Base-by-base conservation (phyloP, 2,329 filamentous ascomycete genomes). In the Rutstroemia sp. region DNA sequence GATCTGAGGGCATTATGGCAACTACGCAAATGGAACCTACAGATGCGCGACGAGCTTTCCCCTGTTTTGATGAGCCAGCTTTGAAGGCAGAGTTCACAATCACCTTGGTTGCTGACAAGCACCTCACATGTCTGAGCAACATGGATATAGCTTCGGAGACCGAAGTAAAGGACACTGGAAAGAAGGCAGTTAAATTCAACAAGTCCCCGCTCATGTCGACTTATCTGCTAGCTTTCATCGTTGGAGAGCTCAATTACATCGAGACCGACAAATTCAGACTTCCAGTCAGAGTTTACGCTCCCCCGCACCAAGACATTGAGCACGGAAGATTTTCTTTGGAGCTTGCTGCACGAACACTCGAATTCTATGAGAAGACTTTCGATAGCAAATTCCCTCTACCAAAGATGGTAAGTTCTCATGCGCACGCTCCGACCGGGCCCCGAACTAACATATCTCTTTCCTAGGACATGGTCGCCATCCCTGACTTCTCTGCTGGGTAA, bases 21-120 rank as follows among this genome's bases (percentile, higher is more conserved):
- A 92, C 91, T 25, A 90, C 90, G 18, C 92, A 97, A 77, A 95
- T 97, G 88, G 92, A 97, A 76, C 87, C 92, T 41, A 96, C 92
- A 14, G 92, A 97, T 75, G 92, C 90, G 60, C 83, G 92, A 66
- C 82, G 92, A 65, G 91, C 92, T 6, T 95, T 97, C 75, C 92
- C 92, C 45, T 96, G 92, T 75, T 96, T 96, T 71, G 92, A 97
- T 69, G 94, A 97, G 76, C 92, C 92, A 27, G 87, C 90, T 25
- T 79, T 97, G 65, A 97, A 97, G 78, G 90, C 92, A 41, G 86
- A 88, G 63, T 97, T 95, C 74, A 92, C 90, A 30, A 84, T 96
- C 61, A 96, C 92, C 0, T 79, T 97, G 64, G 80, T 97, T 65
- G 91, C 92, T 5, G 92, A 96, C 73, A 89, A 95, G 76, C 79